phyloP scores from a whole-genome alignment of 805 yeast species.

The Suhomyces xylopsoci region DNA sequence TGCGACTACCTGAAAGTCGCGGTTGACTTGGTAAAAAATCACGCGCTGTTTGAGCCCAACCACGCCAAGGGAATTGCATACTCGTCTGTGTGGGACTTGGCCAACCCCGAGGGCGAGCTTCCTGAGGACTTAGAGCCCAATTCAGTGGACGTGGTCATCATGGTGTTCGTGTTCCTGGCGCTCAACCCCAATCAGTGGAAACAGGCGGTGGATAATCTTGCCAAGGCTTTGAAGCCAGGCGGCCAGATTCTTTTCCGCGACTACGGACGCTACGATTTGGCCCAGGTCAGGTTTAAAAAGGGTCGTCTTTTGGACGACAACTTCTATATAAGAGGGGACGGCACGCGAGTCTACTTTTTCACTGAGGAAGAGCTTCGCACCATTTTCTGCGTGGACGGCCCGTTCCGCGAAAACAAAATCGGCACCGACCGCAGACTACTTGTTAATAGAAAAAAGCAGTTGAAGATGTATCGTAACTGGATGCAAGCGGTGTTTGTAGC shows the following conservation, averaged over 20 bases:
- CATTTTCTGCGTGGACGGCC: constrained; percentile 53
- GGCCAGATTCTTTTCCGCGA: constrained; percentile 88
- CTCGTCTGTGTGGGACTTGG: constrained; percentile 94
- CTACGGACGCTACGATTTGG: constrained; percentile 93
- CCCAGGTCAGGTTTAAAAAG: constrained; percentile 90
- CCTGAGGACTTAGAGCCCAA: constrained; percentile 83
- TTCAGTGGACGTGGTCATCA: constrained; percentile 86
- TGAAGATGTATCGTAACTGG: constrained; percentile 98
- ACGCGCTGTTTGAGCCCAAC: constrained; percentile 57
- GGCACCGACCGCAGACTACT: constrained; percentile 88
- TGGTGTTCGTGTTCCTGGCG: constrained; percentile 93
- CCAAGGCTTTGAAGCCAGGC: constrained; percentile 82
- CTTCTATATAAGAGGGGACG: constrained; percentile 96
- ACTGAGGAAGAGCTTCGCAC: constrained; percentile 85
- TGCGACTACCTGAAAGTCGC: constrained; percentile 91
- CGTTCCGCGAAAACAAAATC: constrained; percentile 67
- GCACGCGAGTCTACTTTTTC: constrained; percentile 95
- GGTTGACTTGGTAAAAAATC: constrained; percentile 72
- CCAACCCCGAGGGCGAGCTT: constrained; percentile 65
- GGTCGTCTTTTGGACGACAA: constrained; percentile 85
- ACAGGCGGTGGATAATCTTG: constrained; percentile 69
- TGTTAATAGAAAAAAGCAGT: constrained; percentile 86
- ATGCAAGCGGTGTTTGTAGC: constrained; percentile 80
- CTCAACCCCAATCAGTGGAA: constrained; percentile 89
- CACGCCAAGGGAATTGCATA: constrained; percentile 50